These are phyloP conservation scores for Xanthoconium separans DNA, from an alignment of 1,284 basidiomycete species.

Conservation along the genomic window DNA sequence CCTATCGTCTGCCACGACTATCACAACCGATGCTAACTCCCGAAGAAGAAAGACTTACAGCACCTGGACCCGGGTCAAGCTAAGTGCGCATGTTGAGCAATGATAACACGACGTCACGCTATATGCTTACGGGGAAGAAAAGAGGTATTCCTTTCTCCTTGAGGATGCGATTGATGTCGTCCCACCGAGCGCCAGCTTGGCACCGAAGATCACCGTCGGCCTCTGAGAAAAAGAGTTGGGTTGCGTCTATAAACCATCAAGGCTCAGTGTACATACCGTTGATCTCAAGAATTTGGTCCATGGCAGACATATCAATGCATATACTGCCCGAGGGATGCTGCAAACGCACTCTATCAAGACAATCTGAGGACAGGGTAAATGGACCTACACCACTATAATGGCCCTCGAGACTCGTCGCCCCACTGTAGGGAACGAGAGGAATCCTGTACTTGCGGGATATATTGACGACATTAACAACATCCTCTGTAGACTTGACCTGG, in stretches of 20 bases:
- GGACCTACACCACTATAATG: slow-evolving; percentile 42
- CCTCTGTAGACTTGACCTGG: slow-evolving; percentile 47
- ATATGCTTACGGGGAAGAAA: slow-evolving; percentile 63
- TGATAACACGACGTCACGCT: neutral
- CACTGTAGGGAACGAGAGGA: slow-evolving; percentile 57
- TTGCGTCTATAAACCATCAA: neutral
- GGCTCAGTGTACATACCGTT: slow-evolving; percentile 33
- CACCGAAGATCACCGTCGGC: slow-evolving; percentile 72
- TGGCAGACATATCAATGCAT: slow-evolving; percentile 62
- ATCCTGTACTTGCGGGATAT: slow-evolving; percentile 56
- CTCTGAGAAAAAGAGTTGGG: slow-evolving; percentile 32
- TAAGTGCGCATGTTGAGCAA: slow-evolving; percentile 17
- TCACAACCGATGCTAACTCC: slow-evolving; percentile 7
- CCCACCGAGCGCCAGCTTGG: slow-evolving; percentile 85
- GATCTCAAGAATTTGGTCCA: slow-evolving; percentile 62
- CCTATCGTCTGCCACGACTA: slow-evolving; percentile 45
- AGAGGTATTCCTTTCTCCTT: slow-evolving; percentile 65
- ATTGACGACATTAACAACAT: slow-evolving; percentile 57
- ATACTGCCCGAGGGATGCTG: slow-evolving; percentile 57
- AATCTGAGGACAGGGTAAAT: neutral
- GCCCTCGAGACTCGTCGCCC: slow-evolving; percentile 59
- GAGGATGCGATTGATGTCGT: slow-evolving; percentile 80
- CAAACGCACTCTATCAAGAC: neutral
- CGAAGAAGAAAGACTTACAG: slow-evolving; percentile 35
- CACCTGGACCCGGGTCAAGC: slow-evolving; percentile 56